phyloP scores from a whole-genome alignment of 371 early-diverging fungal species.

The Amoeboaphelidium occidentale region DNA sequence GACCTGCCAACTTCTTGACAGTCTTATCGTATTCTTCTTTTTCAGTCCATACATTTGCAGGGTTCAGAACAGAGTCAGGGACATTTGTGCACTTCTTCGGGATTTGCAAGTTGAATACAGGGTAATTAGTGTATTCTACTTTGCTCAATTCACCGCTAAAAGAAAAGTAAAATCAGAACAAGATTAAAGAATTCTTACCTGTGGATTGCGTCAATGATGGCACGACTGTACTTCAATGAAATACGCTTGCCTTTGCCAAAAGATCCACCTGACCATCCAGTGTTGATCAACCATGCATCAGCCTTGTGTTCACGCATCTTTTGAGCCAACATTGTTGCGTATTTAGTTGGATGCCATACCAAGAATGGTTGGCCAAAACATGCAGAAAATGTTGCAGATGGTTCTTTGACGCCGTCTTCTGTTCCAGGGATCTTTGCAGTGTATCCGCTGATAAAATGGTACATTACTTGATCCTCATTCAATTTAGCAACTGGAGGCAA shows the following conservation, averaged over 20 bases:
- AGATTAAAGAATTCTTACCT: conserved; percentile 2
- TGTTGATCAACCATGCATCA: conserved; percentile 91
- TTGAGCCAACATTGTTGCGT: conserved; percentile 86
- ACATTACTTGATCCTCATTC: conserved; percentile 76
- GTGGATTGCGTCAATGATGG: conserved; percentile 76
- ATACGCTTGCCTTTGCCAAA: conserved; percentile 76
- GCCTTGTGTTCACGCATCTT: conserved; percentile 73
- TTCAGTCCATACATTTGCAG: conserved; percentile 25
- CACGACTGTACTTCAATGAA: conserved; percentile 83
- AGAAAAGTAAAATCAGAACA: neutral
- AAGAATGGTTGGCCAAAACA: conserved; percentile 84
- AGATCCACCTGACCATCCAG: conserved; percentile 89
- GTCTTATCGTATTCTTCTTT: conserved; percentile 32
- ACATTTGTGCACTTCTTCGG: conserved; percentile 50
- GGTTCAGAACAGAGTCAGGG: conserved; percentile 64
- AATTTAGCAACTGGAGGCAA: conserved; percentile 83
- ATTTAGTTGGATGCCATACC: conserved; percentile 85
- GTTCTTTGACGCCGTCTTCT: conserved; percentile 83
- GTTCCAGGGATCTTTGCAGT: conserved; percentile 82
- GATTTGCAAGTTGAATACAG: conserved; percentile 26
- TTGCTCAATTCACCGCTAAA: conserved; percentile 49
- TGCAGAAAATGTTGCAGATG: conserved; percentile 69
- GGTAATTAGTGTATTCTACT: conserved; percentile 35
- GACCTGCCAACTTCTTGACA: conserved; percentile 40
- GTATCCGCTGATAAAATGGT: conserved; percentile 69